Conservation (phyloP, 2,329 filamentous ascomycete species). For the Clathrospora elynae region DNA sequence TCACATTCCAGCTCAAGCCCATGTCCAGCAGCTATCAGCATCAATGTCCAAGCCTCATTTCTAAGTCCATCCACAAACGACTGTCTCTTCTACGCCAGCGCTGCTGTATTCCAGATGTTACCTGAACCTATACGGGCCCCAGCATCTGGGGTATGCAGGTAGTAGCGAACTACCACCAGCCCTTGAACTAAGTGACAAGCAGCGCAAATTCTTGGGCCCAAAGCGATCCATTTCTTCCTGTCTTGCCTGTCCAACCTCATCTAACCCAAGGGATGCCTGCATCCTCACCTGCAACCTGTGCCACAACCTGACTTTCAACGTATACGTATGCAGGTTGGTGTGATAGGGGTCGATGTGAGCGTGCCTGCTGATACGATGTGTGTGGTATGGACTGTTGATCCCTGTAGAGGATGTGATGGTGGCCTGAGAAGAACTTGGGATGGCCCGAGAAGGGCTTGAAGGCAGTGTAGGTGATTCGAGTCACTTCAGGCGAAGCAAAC, state of each 20-base stretch:
- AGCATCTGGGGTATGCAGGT: conserved; percentile 16
- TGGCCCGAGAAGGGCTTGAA: background rate
- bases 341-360: conserved; percentile 4
- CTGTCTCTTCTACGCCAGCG: conserved; percentile 7
- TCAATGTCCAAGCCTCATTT: conserved; percentile 6
- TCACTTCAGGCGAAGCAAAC: background rate
- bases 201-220: conserved; percentile 11
- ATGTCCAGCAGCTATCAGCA: conserved; percentile 11
- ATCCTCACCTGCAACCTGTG: conserved; percentile 7
- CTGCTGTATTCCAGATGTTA: conserved; percentile 18
- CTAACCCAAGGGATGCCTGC: conserved; percentile 4
- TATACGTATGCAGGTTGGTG: too few relatives aligned
- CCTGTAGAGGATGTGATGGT: background rate
- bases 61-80: conserved; percentile 7
- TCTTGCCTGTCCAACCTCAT: conserved; percentile 4
- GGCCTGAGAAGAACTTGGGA: background rate
- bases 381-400: background rate
- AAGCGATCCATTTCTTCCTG: conserved; percentile 10
- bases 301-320: conserved; percentile 3
- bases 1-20: conserved; percentile 1
- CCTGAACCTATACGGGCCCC: conserved; percentile 11
- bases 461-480: conserved; percentile 1
- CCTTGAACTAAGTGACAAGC: conserved; percentile 4
- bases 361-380: conserved; percentile 9
- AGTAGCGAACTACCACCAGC: conserved; percentile 12